Percentiles rank a stretch among this genome's conserved stretches.
Conservation (phyloP, 306 rosid genomes). For the Lablab purpureus region DNA sequence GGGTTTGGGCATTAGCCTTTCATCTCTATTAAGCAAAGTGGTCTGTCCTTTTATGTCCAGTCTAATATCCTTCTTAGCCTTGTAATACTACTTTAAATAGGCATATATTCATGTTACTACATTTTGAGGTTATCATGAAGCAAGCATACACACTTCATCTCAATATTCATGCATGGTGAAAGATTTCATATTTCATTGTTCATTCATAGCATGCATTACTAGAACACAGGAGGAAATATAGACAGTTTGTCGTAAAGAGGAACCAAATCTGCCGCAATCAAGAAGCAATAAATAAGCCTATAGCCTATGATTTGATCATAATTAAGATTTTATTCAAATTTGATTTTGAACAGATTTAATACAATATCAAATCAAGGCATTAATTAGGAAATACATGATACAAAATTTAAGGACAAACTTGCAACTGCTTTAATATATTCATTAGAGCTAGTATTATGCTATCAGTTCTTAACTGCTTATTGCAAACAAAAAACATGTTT, state of each 20-base stretch:
- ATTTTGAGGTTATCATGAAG: slow-evolving; percentile 22
- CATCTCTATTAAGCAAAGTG: background rate
- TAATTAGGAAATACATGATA: no score
- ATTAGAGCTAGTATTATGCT: background rate
- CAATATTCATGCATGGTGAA: background rate
- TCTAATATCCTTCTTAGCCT: background rate
- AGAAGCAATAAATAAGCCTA: no score
- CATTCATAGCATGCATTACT: slow-evolving; percentile 18
- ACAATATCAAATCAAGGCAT: no score
- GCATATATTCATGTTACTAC: background rate
- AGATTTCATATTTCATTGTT: background rate
- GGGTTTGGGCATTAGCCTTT: slow-evolving; percentile 26
- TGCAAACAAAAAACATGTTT: slow-evolving; percentile 10
- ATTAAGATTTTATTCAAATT: no score
- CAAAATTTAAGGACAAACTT: no score
- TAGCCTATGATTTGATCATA: no score
- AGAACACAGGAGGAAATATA: no score
- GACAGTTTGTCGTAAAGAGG: no score
- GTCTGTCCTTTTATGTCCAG: slow-evolving; percentile 4
- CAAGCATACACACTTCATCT: slow-evolving; percentile 7
- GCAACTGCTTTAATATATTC: background rate
- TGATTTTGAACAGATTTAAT: no score
- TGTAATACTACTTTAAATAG: background rate
- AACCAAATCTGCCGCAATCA: no score
- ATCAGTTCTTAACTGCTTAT: background rate